Evolutionary conservation across 148 eudicot genomes (phyloP).

Genomic region (Rheum nobile): DNA sequence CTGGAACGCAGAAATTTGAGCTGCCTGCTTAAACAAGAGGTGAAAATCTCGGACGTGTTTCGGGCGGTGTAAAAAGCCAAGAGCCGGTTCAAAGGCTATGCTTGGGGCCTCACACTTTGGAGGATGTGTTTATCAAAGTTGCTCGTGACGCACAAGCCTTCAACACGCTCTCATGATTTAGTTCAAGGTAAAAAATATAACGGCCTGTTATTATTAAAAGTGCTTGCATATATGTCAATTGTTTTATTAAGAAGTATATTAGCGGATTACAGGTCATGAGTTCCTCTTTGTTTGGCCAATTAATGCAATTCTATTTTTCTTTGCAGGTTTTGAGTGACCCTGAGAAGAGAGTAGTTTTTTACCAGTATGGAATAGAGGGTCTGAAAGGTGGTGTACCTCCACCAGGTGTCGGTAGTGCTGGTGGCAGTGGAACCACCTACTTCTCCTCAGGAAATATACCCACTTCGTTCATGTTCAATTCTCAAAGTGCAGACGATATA

Average conservation of each 20-base stretch:
- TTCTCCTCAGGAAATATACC: slow-evolving; percentile 7
- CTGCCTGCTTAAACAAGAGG: slow-evolving; percentile 56
- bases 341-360: slow-evolving; percentile 42
- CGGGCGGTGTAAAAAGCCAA: slow-evolving; percentile 67
- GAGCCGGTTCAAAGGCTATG: too few relatives aligned
- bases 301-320: neutral
- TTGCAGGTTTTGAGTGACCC: slow-evolving; percentile 43
- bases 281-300: slow-evolving; percentile 1
- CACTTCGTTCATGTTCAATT: slow-evolving; percentile 17
- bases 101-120: too few relatives aligned
- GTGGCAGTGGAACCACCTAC: slow-evolving; percentile 8
- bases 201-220: too few relatives aligned
- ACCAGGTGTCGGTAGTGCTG: slow-evolving; percentile 18
- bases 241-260: neutral
- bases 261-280: neutral
- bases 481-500: slow-evolving; percentile 36
- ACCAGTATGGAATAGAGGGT: slow-evolving; percentile 45
- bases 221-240: too few relatives aligned
- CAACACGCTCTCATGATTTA: too few relatives aligned
- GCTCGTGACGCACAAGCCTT: too few relatives aligned
- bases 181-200: too few relatives aligned
- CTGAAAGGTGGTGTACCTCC: slow-evolving; percentile 38
- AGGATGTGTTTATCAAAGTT: too few relatives aligned
- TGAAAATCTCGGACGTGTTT: slow-evolving; percentile 57
- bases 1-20: slow-evolving; percentile 86